Evolutionary conservation across 2,329 filamentous ascomycete genomes (phyloP), one percentile per base, ranked within the genome.

Genomic region (Aspergillus udagawae): DNA sequence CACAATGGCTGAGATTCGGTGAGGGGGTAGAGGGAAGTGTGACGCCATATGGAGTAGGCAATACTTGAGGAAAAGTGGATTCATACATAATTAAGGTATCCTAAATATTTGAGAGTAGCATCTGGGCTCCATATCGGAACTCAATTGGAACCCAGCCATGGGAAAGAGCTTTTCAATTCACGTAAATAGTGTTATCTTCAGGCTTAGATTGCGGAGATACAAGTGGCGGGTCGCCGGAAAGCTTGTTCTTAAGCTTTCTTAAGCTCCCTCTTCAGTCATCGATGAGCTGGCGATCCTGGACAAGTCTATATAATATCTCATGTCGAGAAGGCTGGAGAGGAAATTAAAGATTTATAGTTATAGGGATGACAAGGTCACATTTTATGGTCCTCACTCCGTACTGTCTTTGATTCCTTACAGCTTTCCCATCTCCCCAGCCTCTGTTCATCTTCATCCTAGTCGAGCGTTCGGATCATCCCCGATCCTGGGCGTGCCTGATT

Each of bases 401-500:
- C 3, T 4, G 9, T 44, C 41, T 10, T 17, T 38, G 14, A 23
- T 45, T 45, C 42, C 42, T 21, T 23, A 12, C 42, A 23, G 20
- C 21, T 17, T 6, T 4, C 17, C n/a, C 42, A 45, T 21, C 20
- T 23, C 3, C 42, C 42, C n/a, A 38, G 32, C 32, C 32, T 38
- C 32, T 17, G 32, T 17, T 35, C 32, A 17, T 17, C 32, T 17
- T 17, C 32, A 3, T 17, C 14, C 5, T 38, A 6, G 14, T 38
- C 5, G 14, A 38, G 4, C 32, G 12, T 17, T 17, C 32, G 14
- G 32, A 14, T 35, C 4, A 17, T 17, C 14, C 32, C 32, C 32
- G 32, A 17, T 7, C 5, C 12, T 35, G 14, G 63, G 55, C 60
- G 61, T 59, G 55, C 54, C 29, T 51, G 10, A 23, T 28, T 35